Percentiles rank a stretch among this genome's conserved stretches.
These are phyloP conservation scores for Jacaranda mimosifolia DNA, from an alignment of 257 asterid species.

Conservation along the genomic window DNA sequence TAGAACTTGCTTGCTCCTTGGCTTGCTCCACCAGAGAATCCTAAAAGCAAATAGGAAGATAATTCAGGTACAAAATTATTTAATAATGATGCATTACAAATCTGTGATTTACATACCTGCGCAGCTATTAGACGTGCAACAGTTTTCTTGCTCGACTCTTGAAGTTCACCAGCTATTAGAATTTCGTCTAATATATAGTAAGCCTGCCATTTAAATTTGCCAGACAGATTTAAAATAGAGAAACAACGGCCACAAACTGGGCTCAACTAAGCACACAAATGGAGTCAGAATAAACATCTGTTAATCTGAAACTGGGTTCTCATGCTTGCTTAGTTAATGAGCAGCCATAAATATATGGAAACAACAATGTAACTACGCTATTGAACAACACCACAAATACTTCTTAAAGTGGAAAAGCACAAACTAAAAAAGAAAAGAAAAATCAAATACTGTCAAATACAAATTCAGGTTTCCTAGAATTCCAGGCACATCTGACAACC, in stretches of 20 bases:
- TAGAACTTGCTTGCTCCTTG: constrained; percentile 23
- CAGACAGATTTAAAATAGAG: neutral
- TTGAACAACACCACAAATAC: no score
- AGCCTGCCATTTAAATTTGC: constrained; percentile 46
- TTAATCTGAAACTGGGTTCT: neutral
- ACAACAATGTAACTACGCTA: neutral
- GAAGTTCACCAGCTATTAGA: constrained; percentile 77
- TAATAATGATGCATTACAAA: neutral
- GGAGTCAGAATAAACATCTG: neutral
- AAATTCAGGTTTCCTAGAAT: neutral
- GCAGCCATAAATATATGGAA: neutral
- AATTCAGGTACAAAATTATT: neutral
- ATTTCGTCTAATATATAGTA: constrained; percentile 73
- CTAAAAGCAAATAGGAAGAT: neutral
- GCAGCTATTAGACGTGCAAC: constrained; percentile 77
- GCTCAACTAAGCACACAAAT: neutral
- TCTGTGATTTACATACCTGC: constrained; percentile 50
- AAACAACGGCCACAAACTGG: neutral
- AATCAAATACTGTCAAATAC: neutral
- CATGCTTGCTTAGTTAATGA: neutral
- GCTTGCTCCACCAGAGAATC: constrained; percentile 20
- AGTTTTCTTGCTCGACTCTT: constrained; percentile 78
- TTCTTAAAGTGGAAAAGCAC: neutral
- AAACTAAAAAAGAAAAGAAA: neutral
- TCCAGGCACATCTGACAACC: constrained; percentile 9